These are phyloP conservation scores for Lachnum nothofagi DNA, from an alignment of 2,329 filamentous ascomycete genomes.

Conservation along the genomic window DNA sequence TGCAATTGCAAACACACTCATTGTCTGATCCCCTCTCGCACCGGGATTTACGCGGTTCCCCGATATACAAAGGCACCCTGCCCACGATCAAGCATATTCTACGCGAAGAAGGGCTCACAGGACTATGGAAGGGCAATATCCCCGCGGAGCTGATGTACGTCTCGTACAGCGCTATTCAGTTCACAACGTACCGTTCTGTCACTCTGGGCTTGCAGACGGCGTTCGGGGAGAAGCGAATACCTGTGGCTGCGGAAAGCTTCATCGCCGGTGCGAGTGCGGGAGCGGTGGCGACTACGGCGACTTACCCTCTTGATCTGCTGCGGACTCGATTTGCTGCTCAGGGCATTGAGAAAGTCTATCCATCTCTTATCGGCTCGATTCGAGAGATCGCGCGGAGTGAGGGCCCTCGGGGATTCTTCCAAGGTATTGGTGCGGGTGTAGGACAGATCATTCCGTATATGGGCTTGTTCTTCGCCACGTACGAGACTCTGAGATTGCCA, in stretches of 20 bases:
- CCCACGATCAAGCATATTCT: conserved; percentile 73
- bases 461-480: conserved; percentile 90
- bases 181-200: conserved; percentile 76
- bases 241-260: conserved; percentile 70
- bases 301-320: conserved; percentile 89
- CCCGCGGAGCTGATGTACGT: conserved; percentile 93
- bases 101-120: conserved; percentile 73
- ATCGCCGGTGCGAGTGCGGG: conserved; percentile 78
- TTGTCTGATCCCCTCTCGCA: conserved; percentile 62
- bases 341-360: conserved; percentile 74
- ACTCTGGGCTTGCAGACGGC: conserved; percentile 55
- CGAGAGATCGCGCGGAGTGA: conserved; percentile 70
- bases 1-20: conserved; percentile 87
- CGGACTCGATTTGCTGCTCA: conserved; percentile 96
- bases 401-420: conserved; percentile 77
- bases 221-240: conserved; percentile 43
- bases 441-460: conserved; percentile 92
- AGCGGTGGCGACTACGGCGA: conserved; percentile 71
- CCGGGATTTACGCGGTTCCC: conserved; percentile 41
- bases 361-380: conserved; percentile 63
- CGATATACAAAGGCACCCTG: conserved; percentile 68
- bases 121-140: conserved; percentile 96
- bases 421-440: conserved; percentile 74
- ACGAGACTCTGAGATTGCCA: conserved; percentile 67
- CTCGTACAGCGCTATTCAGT: conserved; percentile 83